Conservation (phyloP, 371 early-diverging fungal genomes). For the Massospora cicadina region DNA sequence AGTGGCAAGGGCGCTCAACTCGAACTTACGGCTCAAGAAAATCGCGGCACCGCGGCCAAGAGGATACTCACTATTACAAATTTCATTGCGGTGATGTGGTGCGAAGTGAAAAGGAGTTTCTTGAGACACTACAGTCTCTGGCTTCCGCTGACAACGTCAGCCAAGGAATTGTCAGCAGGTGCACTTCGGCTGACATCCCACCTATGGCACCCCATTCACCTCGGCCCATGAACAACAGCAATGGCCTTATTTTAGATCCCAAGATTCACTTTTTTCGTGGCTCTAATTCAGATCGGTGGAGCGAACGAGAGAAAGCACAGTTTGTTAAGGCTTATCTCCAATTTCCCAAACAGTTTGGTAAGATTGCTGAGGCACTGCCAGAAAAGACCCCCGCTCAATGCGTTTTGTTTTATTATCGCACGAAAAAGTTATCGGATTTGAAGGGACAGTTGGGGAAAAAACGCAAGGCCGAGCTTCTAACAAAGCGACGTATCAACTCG, state of each 20-base stretch:
- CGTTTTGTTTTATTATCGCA: constrained; percentile 85
- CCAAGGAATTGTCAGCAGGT: not conserved
- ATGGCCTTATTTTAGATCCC: not conserved
- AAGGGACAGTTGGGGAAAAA: constrained; percentile 45
- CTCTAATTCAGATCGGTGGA: constrained; percentile 40
- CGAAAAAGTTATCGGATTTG: constrained; percentile 54
- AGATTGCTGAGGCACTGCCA: constrained; percentile 54
- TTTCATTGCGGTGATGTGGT: not conserved
- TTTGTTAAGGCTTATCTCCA: constrained; percentile 60
- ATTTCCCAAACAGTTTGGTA: constrained; percentile 80
- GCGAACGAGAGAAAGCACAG: constrained; percentile 50
- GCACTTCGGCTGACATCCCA: not conserved
- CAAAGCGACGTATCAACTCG: not conserved
- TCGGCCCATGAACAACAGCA: not conserved
- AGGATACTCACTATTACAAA: not conserved
- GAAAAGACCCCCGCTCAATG: constrained; percentile 70
- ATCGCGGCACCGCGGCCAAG: not conserved
- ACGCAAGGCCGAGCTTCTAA: constrained; percentile 19
- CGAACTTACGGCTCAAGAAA: not conserved
- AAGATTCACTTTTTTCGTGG: constrained; percentile 1
- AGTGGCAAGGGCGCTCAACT: not conserved
- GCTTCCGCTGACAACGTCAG: constrained; percentile 1
- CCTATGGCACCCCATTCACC: not conserved
- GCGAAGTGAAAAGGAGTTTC: constrained; percentile 6
- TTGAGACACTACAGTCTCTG: not conserved